phyloP scores from a whole-genome alignment of 2,329 filamentous ascomycete species.

The Venturia carpophila region DNA sequence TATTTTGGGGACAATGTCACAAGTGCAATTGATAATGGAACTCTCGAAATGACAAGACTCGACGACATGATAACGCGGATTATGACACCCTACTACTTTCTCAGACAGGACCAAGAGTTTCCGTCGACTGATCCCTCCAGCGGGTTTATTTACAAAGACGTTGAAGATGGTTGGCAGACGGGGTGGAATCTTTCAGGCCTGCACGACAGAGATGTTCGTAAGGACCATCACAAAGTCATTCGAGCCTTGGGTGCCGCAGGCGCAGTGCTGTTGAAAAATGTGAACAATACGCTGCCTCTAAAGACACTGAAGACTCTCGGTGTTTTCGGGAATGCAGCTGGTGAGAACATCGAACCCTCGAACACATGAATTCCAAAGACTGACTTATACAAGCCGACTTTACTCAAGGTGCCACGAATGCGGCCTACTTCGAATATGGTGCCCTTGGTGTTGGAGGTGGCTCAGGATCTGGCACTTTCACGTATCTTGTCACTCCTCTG shows the following conservation, averaged over 20 bases:
- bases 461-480: slow-evolving; percentile 44
- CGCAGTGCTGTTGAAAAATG: slow-evolving; percentile 54
- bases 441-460: slow-evolving; percentile 65
- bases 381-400: too few species aligned
- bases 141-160: slow-evolving; percentile 35
- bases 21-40: slow-evolving; percentile 32
- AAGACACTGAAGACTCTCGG: slow-evolving; percentile 44
- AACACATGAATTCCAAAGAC: too few species aligned
- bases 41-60: slow-evolving; percentile 25
- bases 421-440: too few species aligned
- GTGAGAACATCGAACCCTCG: too few species aligned
- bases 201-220: slow-evolving; percentile 26
- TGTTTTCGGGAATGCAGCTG: slow-evolving; percentile 53
- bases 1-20: slow-evolving; percentile 23
- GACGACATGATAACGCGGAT: slow-evolving; percentile 30
- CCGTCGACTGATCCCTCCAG: slow-evolving; percentile 19
- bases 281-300: slow-evolving; percentile 48
- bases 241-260: slow-evolving; percentile 45
- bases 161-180: slow-evolving; percentile 13
- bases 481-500: slow-evolving; percentile 38
- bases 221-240: slow-evolving; percentile 33
- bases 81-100: slow-evolving; percentile 36
- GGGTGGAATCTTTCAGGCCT: slow-evolving; percentile 23
- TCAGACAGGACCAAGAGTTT: slow-evolving; percentile 40
- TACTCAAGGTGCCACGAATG: too few species aligned